Evolutionary conservation across 495 filamentous ascomycete genomes (phyloP).

Genomic region (Xylaria acuta): DNA sequence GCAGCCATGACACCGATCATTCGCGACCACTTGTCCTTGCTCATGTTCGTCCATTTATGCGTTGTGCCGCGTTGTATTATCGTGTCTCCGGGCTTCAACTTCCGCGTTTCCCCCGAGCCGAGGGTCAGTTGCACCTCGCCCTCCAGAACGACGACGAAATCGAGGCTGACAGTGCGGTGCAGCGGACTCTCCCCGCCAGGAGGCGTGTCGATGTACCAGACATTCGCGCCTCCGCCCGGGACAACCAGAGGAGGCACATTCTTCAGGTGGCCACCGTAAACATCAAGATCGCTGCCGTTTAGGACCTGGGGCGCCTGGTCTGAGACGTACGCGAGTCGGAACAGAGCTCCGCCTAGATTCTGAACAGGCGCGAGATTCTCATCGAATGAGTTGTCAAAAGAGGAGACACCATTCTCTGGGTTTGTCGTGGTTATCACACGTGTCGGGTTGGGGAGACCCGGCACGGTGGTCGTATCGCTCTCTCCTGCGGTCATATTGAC

Average conservation of each 20-base stretch:
- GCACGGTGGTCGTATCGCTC: not conserved
- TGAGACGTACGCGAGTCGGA: conserved; percentile 19
- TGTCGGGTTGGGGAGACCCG: conserved; percentile 14
- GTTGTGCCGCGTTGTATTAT: conserved; percentile 63
- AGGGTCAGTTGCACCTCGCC: conserved; percentile 63
- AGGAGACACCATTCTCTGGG: conserved; percentile 4
- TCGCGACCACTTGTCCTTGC: conserved; percentile 57
- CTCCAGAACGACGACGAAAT: conserved; percentile 72
- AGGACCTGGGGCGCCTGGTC: conserved; percentile 12
- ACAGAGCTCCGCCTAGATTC: conserved; percentile 14
- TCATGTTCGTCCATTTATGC: conserved; percentile 68
- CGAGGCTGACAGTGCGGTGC: conserved; percentile 69
- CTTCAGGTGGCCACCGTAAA: conserved; percentile 4
- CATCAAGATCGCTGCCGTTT: conserved; percentile 17
- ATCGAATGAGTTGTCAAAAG: conserved; percentile 10
- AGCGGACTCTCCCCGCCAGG: conserved; percentile 51
- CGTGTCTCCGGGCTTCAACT: conserved; percentile 61
- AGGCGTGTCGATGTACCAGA: conserved; percentile 4
- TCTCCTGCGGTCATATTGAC: not conserved
- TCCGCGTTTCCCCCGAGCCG: conserved; percentile 60
- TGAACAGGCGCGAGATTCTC: conserved; percentile 9
- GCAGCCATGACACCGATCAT: conserved; percentile 62
- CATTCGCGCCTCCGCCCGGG: conserved; percentile 29
- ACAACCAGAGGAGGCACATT: not conserved
- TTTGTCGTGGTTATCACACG: conserved; percentile 21